Percentiles rank a stretch among this genome's conserved stretches.
Conservation (phyloP, 139 green algal species). For the Tetradesmus lagerheimii region DNA sequence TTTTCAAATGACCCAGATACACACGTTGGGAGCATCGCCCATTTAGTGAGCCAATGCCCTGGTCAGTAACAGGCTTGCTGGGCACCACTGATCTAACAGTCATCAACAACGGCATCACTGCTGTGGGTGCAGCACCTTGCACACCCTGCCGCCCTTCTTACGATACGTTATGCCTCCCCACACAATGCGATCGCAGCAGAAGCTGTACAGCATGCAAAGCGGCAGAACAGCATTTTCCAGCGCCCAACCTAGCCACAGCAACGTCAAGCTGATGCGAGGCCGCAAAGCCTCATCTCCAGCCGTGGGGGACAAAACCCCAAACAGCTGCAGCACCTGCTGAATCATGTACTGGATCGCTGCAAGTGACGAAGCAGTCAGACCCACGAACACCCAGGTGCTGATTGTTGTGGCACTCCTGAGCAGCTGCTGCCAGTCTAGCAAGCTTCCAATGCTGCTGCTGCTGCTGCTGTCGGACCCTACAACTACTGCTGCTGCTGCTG, state of each 20-base stretch:
- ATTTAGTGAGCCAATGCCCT: neutral
- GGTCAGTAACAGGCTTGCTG: neutral
- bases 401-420: constrained; percentile 8
- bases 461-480: constrained; percentile 5
- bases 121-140: constrained; percentile 24
- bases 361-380: neutral
- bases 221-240: constrained; percentile 57
- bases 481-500: constrained; percentile 6
- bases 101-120: neutral
- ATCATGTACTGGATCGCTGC: neutral
- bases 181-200: constrained; percentile 44
- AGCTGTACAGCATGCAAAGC: constrained; percentile 64
- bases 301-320: constrained; percentile 10
- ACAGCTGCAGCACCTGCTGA: constrained; percentile 6
- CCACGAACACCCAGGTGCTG: constrained; percentile 15
- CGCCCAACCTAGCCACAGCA: constrained; percentile 44
- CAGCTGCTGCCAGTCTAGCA: neutral
- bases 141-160: constrained; percentile 53
- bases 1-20: no score
- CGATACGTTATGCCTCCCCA: constrained; percentile 68
- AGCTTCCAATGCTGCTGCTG: neutral
- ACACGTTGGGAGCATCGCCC: no score
- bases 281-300: neutral
- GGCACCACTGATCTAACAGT: no score
- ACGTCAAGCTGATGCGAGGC: neutral